phyloP scores from a whole-genome alignment of 2,329 filamentous ascomycete species.

The Monosporascus sp. region DNA sequence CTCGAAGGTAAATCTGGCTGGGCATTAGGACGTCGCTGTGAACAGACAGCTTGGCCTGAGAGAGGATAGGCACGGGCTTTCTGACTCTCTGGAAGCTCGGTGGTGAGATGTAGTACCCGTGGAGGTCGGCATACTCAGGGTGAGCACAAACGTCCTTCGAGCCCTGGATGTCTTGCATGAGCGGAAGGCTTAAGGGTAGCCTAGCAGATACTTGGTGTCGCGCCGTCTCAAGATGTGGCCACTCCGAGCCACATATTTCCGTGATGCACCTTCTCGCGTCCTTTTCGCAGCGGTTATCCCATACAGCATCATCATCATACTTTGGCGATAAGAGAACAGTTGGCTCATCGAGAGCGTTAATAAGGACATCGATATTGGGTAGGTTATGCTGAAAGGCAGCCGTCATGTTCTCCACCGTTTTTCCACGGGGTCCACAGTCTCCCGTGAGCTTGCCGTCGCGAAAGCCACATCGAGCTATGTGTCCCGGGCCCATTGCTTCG shows the following conservation, averaged over 20 bases:
- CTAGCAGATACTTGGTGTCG: not conserved
- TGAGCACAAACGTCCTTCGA: slow-evolving; percentile 39
- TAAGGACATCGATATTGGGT: slow-evolving; percentile 36
- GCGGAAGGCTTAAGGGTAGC: slow-evolving; percentile 26
- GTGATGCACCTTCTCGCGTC: slow-evolving; percentile 19
- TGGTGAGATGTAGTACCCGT: slow-evolving; percentile 43
- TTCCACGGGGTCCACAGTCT: not conserved
- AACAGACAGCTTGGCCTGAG: slow-evolving; percentile 38
- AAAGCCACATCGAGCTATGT: not conserved
- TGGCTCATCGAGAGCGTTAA: slow-evolving; percentile 47
- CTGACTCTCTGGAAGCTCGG: slow-evolving; percentile 36
- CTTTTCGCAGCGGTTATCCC: slow-evolving; percentile 14
- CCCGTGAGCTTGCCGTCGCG: not conserved
- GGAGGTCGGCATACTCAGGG: slow-evolving; percentile 35
- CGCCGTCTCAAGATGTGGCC: not conserved
- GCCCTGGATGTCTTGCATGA: slow-evolving; percentile 26
- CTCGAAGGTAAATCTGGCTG: slow-evolving; percentile 40
- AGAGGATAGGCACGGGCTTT: slow-evolving; percentile 41
- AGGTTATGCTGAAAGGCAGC: slow-evolving; percentile 11
- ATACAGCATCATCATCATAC: slow-evolving; percentile 11
- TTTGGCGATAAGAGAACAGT: slow-evolving; percentile 29
- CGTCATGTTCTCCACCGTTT: not conserved
- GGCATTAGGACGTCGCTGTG: slow-evolving; percentile 51
- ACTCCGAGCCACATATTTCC: slow-evolving; percentile 18
- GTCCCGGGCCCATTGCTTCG: not conserved